These are phyloP conservation scores for Pseudogymnoascus sp. DNA, from an alignment of 2,329 filamentous ascomycete species.

Conservation along the genomic window DNA sequence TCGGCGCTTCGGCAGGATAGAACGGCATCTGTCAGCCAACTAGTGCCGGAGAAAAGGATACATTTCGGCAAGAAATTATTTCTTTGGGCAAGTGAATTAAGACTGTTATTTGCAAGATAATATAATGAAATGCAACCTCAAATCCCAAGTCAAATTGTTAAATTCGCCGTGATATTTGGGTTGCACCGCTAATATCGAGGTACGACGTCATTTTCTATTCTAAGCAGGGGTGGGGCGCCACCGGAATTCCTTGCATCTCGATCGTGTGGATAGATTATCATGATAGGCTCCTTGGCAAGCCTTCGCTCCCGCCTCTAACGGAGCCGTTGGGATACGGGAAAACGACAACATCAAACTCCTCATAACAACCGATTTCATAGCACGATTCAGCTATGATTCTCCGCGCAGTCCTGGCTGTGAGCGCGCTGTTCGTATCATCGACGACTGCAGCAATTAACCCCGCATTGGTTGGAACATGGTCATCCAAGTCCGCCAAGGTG, in stretches of 20 bases:
- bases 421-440: constrained; percentile 21
- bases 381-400: background rate
- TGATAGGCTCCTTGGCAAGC: background rate
- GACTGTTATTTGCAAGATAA: background rate
- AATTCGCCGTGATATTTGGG: background rate
- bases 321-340: background rate
- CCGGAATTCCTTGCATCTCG: constrained; percentile 1
- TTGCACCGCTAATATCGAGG: background rate
- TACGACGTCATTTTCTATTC: constrained; percentile 6
- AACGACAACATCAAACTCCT: background rate
- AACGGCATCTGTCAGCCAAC: background rate
- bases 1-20: background rate
- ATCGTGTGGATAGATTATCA: background rate
- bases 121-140: background rate
- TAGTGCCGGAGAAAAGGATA: background rate
- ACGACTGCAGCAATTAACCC: constrained; percentile 35
- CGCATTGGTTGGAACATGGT: constrained; percentile 61
- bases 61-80: background rate
- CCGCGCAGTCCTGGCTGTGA: constrained; percentile 21
- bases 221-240: constrained; percentile 4
- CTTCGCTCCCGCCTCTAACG: constrained; percentile 1
- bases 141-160: background rate
- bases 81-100: background rate
- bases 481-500: constrained; percentile 60
- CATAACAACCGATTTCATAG: background rate